Conservation (phyloP, 78 protist species). For the Acrasis kona region DNA sequence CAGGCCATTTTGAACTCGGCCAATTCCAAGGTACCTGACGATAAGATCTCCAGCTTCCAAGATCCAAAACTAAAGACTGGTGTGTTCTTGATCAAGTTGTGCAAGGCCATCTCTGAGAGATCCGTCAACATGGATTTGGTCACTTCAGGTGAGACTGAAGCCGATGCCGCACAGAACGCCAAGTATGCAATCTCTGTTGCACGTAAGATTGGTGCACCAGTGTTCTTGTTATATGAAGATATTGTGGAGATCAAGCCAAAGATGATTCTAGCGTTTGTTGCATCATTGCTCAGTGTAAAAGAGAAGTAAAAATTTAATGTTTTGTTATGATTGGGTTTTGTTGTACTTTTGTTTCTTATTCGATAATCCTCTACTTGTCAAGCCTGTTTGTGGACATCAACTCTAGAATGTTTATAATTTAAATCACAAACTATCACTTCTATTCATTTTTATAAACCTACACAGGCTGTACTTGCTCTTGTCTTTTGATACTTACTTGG, state of each 20-base stretch:
- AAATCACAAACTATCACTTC: too few species aligned
- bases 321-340: too few species aligned
- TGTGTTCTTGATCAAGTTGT: slow-evolving; percentile 57
- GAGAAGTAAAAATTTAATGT: too few species aligned
- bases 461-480: too few species aligned
- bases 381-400: too few species aligned
- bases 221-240: slow-evolving; percentile 87
- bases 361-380: too few species aligned
- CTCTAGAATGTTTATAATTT: too few species aligned
- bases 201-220: slow-evolving; percentile 78
- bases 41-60: slow-evolving; percentile 41
- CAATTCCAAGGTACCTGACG: slow-evolving; percentile 23
- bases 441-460: too few species aligned
- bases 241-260: slow-evolving; percentile 70
- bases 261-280: slow-evolving; percentile 53
- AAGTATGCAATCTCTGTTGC: slow-evolving; percentile 69
- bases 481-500: too few species aligned
- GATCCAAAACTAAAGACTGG: slow-evolving; percentile 39
- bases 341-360: too few species aligned
- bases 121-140: slow-evolving; percentile 45
- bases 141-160: slow-evolving; percentile 31
- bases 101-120: slow-evolving; percentile 61
- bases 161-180: slow-evolving; percentile 63
- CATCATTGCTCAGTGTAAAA: slow-evolving; percentile 15
- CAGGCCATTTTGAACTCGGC: slow-evolving; percentile 57